Evolutionary conservation across 805 yeast genomes (phyloP), one percentile per base, ranked within the genome.

Genomic region (Myxozyma neotropica): DNA sequence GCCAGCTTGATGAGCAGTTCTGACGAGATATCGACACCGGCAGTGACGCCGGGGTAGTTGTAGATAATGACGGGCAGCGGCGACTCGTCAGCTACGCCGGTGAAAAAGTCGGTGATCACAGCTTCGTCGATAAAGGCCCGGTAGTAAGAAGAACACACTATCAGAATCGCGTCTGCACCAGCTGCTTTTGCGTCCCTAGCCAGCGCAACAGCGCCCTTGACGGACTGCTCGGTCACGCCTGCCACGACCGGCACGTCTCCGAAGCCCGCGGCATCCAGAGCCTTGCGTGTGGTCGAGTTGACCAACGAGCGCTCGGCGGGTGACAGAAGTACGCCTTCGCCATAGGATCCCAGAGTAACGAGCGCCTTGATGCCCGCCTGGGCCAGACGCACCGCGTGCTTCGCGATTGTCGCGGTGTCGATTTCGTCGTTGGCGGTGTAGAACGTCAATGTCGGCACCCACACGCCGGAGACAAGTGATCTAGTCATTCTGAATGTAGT

Each of bases 331-430:
- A 80, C 79, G 61, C 78, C 78, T 68, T 82, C 85, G 43, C 85
- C 86, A 19, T 83, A 81, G 38, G 83, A 79, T 4, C 85, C 85
- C 67, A 80, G 73, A 7, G 80, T 67, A 13, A 80, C 81, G 4
- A 80, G 67, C 23, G 85, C 85, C 52, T 69, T 64, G 57, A 81
- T 77, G 10, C 85, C 85, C 58, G 74, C 75, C 31, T 72, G 65
- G 42, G 75, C 69, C 43, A 82, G 72, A 67, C 69, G 77, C 49
- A 75, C 73, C 36, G 81, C 77, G 64, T 81, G 85, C 46, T 72
- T 69, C 48, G 75, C 70, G 65, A 78, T 80, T 17, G 84, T 68
- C 3, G 75, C 81, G 43, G 70, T 69, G 65, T 81, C 83, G 44
- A 81, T 71, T 45, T 55, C 53, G 33, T 62, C 64, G 38, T 49